Base-by-base conservation (phyloP, 352 stramenopile genomes). In the Elongisporangium anandrum region DNA sequence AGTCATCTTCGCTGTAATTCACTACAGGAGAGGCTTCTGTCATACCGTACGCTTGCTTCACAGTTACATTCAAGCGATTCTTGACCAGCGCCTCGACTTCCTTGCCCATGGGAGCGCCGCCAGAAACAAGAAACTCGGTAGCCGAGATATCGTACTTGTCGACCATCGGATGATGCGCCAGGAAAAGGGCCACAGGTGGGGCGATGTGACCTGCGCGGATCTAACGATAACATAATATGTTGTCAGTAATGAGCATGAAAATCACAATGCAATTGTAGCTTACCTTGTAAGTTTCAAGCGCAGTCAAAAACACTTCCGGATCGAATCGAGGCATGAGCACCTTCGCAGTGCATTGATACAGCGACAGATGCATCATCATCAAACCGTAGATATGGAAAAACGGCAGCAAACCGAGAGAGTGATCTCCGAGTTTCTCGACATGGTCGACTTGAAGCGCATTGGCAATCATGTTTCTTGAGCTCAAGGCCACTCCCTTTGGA, bases 361-460 rank as follows among this genome's bases (percentile, higher is more conserved):
- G 73, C 19, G 75, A 77, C 58, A 94, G 77, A 29, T 98, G 73
- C 23, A 97, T 63, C 21, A 95, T 70, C 51, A 88, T 82, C 22
- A 90, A 77, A 56, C 88, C 92, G 69, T 98, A 98, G 59, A 98
- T 98, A 64, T 99, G 95, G 77, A 97, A 98, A 58, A 98, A 97
- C 17, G 96, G 95, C 34, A 99, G 72, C 39, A 94, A 55, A 0
- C 66, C 75, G 17, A 97, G 60, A 21, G 74, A 78, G 47, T 78
- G 69, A 26, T 63, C 58, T 26, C 66, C 60, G n/a, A 83, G 65
- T n/a, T 92, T 66, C 54, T 92, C 83, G 22, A 94, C 77, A 10
- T 80, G 60, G 53, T 77, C 52, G 15, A 88, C 70, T 65, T 98
- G 94, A 12, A 97, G 54, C 16, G 97, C 71, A 64, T 98, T 98